Percentiles rank a stretch among this genome's conserved stretches.
These are phyloP conservation scores for Colletotrichum chlorophyti DNA, from an alignment of 2,329 filamentous ascomycete genomes.

Conservation along the genomic window DNA sequence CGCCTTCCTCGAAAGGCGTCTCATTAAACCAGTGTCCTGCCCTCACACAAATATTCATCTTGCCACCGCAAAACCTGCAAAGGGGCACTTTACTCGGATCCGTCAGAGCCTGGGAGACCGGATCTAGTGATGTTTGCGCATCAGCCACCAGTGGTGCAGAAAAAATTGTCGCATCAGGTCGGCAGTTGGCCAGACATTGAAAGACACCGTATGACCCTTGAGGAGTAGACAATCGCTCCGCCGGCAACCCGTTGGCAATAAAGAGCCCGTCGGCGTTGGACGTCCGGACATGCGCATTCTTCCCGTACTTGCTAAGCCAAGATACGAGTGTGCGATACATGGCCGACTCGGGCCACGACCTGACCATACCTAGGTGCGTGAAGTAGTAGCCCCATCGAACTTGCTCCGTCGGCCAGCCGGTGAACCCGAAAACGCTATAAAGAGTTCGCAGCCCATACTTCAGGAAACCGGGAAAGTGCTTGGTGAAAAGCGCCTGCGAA, in stretches of 20 bases:
- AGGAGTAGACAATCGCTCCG: constrained; percentile 36
- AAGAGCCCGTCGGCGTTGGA: constrained; percentile 42
- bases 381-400: constrained; percentile 43
- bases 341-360: constrained; percentile 34
- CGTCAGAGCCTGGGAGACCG: constrained; percentile 31
- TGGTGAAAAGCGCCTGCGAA: constrained; percentile 36
- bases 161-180: constrained; percentile 35
- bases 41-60: constrained; percentile 31
- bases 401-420: constrained; percentile 35
- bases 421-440: constrained; percentile 42
- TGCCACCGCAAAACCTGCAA: constrained; percentile 29
- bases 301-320: constrained; percentile 21
- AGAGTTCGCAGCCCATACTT: constrained; percentile 36
- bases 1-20: constrained; percentile 26
- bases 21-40: constrained; percentile 32
- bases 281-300: constrained; percentile 34
- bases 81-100: constrained; percentile 25
- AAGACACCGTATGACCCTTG: constrained; percentile 39
- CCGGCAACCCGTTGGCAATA: constrained; percentile 34
- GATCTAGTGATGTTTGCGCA: constrained; percentile 33
- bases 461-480: constrained; percentile 38
- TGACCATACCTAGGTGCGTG: constrained; percentile 37
- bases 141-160: constrained; percentile 32
- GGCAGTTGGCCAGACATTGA: constrained; percentile 38
- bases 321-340: constrained; percentile 30